phyloP scores from a whole-genome alignment of 2,329 filamentous ascomycete species.

The Calonectria pteridis region DNA sequence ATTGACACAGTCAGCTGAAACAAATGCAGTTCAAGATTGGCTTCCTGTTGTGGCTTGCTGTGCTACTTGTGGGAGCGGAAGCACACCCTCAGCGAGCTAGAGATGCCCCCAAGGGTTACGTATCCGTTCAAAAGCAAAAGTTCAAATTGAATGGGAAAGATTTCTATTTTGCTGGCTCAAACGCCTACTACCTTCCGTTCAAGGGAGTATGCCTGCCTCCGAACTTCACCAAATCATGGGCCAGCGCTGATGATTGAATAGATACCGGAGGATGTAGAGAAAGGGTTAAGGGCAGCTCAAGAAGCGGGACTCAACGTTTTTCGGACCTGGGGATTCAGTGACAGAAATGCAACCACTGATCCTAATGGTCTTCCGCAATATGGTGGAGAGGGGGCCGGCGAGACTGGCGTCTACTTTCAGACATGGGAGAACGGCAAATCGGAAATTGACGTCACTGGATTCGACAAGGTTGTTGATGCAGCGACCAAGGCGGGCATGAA shows the following conservation, averaged over 20 bases:
- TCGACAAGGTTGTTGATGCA: constrained; percentile 72
- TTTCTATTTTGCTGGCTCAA: constrained; percentile 65
- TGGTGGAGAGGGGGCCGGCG: constrained; percentile 26
- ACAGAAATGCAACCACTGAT: constrained; percentile 59
- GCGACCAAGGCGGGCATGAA: constrained; percentile 72
- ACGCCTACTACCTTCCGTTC: constrained; percentile 65
- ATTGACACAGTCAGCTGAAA: too few species aligned
- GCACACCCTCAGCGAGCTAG: background rate
- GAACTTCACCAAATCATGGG: fast-evolving
- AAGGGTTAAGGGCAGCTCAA: constrained; percentile 59
- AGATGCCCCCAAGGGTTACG: constrained; percentile 43
- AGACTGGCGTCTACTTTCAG: constrained; percentile 64
- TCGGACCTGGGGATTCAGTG: constrained; percentile 74
- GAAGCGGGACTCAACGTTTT: constrained; percentile 67
- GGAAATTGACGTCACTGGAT: constrained; percentile 66
- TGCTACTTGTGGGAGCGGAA: constrained; percentile 5
- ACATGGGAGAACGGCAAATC: constrained; percentile 71
- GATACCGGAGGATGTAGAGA: constrained; percentile 66
- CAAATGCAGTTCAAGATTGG: background rate
- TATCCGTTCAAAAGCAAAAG: constrained; percentile 34
- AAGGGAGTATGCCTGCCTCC: constrained; percentile 3
- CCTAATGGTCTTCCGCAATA: constrained; percentile 35
- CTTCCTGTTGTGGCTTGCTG: background rate
- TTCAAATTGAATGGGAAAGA: constrained; percentile 59
- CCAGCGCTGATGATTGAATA: constrained; percentile 42